Base-by-base conservation (phyloP, 1,284 basidiomycete species). In the Cryptococcus hybrid region DNA sequence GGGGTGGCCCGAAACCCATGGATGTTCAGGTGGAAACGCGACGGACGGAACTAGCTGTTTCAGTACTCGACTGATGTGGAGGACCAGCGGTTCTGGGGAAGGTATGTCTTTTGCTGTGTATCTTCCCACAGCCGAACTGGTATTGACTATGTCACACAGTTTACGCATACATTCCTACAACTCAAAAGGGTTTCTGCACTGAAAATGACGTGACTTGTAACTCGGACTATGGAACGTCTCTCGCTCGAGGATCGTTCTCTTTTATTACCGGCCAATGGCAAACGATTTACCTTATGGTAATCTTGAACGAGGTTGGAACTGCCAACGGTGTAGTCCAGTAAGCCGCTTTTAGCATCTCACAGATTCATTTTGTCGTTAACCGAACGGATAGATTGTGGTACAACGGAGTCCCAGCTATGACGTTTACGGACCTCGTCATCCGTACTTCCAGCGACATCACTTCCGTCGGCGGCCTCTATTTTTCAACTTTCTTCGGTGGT, bases 401-500 rank as follows among this genome's bases (percentile, higher is more conserved):
- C 65, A 76, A 78, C 59, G 71, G 71, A 36, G 67, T 70, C 34
- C 68, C 62, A 59, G 73, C 71, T 3, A 60, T 78, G 15, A 52
- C 65, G 9, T 71, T 76, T 60, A 58, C 57, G 13, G 68, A 76
- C 54, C 68, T 79, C 52, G 70, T 67, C 54, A 46, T 79, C 42
- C 70, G 78, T n/a, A 60, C 64, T 3, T 64, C 74, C 1, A 47
- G 51, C 13, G 45, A 55, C 34, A 62, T 79, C 18, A 44, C 55
- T 35, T 63, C 64, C 5, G 63, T 77, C 35, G 70, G 68, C 30
- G 76, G 74, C 3, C 60, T 78, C 34, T 77, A 72, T 67, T 78
- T 78, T 58, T 76, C 74, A 18, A 79, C 78, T 24, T 79, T 79
- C 60, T 79, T 79, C 57, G 78, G 78, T 43, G 78, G 78, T 7